These are phyloP conservation scores for Salvia sclarea DNA, from an alignment of 305 asterid genomes.

Conservation along the genomic window DNA sequence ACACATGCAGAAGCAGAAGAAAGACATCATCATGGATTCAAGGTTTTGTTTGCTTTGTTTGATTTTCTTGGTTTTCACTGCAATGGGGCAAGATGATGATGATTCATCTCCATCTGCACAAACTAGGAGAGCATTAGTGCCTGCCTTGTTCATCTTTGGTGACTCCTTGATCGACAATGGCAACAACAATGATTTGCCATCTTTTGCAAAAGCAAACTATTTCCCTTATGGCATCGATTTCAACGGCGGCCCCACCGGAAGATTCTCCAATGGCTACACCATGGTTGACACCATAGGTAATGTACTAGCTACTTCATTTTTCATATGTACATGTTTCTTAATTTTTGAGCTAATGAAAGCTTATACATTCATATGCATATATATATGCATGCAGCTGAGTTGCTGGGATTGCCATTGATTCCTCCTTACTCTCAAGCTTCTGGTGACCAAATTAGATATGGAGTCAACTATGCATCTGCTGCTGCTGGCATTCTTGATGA, in stretches of 20 bases:
- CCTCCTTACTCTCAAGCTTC: conserved; percentile 68
- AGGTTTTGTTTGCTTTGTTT: conserved; percentile 15
- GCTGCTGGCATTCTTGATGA: conserved; percentile 92
- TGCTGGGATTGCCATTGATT: conserved; percentile 76
- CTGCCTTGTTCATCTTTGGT: conserved; percentile 89
- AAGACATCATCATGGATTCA: conserved; percentile 30
- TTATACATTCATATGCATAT: background rate
- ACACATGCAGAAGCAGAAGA: background rate
- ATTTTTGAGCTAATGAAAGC: no score
- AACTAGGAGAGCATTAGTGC: conserved; percentile 39
- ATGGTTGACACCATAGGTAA: conserved; percentile 86
- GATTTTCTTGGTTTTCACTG: conserved; percentile 28
- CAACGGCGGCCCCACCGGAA: conserved; percentile 83
- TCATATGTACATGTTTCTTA: background rate
- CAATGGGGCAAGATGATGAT: conserved; percentile 31
- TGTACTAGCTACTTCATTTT: conserved; percentile 38
- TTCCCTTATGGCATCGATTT: conserved; percentile 92
- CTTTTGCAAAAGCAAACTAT: conserved; percentile 89
- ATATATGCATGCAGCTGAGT: conserved; percentile 51
- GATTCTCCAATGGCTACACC: conserved; percentile 89
- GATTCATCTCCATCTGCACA: conserved; percentile 22
- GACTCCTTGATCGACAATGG: conserved; percentile 90
- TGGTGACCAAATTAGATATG: conserved; percentile 59
- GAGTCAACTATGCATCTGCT: conserved; percentile 92
- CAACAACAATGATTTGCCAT: conserved; percentile 73